Evolutionary conservation across 371 early-diverging fungal species (phyloP), one percentile per base, ranked within the genome.

Genomic region (Actinomortierella wolfii): DNA sequence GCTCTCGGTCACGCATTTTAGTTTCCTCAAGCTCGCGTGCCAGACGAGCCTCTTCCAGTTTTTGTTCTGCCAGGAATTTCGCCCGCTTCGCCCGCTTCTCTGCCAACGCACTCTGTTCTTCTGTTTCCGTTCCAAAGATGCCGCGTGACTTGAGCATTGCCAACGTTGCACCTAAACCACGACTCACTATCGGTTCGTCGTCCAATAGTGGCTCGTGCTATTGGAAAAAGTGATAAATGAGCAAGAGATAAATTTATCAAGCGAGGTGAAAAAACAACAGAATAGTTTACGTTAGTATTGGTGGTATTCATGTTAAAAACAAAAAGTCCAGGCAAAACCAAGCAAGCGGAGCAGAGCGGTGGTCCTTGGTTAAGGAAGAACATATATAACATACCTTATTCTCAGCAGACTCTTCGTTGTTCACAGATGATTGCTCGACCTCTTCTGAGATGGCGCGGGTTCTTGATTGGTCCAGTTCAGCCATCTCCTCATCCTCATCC

Each of bases 91-190:
- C 94, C 40, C 84, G 78, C 34, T 34, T 34, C 45, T 83, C 81
- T 0, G 84, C 50, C 34, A 34, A 11, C 34, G 34, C 34, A 34
- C 11, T 34, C 50, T 86, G 86, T 20, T 91, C 92, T 26, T 82
- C 74, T 0, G 82, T 82, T 9, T 68, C 75, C 53, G 59, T 69
- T 28, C 64, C 59, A 8, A 57, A 67, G 8, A 76, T 83, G 63
- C 88, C 95, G 66, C 91, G 91, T 60, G 94, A 90, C 29, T 73
- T 83, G 18, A 97, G 76, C 21, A 95, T 77, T 0, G 84, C 85
- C 4, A 97, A 65, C 0, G 97, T 94, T 0, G 94, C 92, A 14
- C 88, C 94, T 41, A 97, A 73, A n/a, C 97, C 96, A 15, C 77
- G 60, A 48, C 90, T 86, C 9, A 96, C 88, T 0, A 91, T 67